These are phyloP conservation scores for Lachancea meyersii DNA, from an alignment of 805 yeast genomes.

Conservation along the genomic window DNA sequence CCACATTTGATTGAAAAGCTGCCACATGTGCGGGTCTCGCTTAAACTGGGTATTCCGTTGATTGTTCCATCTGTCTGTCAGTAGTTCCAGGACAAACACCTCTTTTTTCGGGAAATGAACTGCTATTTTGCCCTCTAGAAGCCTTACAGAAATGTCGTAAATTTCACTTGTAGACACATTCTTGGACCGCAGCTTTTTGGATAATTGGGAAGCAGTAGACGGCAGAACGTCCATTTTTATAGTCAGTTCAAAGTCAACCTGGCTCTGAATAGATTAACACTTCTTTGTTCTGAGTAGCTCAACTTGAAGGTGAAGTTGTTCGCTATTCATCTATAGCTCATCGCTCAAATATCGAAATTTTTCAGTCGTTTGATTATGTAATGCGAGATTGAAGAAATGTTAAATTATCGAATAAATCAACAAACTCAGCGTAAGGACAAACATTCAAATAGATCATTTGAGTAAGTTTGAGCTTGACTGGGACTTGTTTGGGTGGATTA, in stretches of 20 bases:
- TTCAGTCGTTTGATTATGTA: background rate
- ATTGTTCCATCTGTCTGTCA: constrained; percentile 57
- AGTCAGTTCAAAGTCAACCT: background rate
- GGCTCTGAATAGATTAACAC: background rate
- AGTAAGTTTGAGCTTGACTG: background rate
- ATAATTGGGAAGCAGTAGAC: constrained; percentile 32
- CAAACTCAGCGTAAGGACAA: background rate
- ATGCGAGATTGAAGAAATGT: background rate
- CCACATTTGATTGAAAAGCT: constrained; percentile 41
- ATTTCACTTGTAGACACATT: constrained; percentile 40
- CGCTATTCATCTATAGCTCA: background rate
- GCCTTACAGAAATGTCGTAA: constrained; percentile 29
- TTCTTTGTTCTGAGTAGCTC: background rate
- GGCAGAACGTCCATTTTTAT: background rate
- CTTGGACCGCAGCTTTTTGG: constrained; percentile 54
- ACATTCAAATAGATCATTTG: background rate
- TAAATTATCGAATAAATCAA: background rate
- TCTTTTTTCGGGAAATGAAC: constrained; percentile 51
- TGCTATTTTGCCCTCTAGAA: constrained; percentile 31
- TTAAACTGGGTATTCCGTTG: constrained; percentile 39
- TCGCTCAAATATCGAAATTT: constrained; percentile 2
- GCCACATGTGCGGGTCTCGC: constrained; percentile 43
- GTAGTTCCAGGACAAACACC: constrained; percentile 50
- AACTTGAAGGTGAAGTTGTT: background rate
- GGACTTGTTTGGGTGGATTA: background rate